These are phyloP conservation scores for Marasmius oreades DNA, from an alignment of 1,284 basidiomycete genomes.

Conservation along the genomic window DNA sequence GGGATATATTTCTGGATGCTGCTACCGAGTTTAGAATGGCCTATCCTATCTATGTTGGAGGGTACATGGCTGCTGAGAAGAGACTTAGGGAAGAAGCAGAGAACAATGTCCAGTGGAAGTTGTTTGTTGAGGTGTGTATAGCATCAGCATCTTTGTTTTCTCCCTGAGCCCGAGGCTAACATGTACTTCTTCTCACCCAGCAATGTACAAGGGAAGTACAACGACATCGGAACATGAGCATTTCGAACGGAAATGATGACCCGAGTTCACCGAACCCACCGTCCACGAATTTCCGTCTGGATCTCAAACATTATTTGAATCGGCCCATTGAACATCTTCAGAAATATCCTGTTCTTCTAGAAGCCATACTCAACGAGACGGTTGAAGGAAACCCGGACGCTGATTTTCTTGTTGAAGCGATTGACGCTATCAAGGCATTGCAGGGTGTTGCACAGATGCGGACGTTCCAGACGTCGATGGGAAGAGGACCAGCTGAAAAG, in stretches of 20 bases:
- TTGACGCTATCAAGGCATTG: conserved; percentile 73
- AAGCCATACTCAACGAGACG: conserved; percentile 84
- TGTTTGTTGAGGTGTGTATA: conserved; percentile 33
- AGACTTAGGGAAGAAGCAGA: conserved; percentile 83
- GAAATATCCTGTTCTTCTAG: conserved; percentile 84
- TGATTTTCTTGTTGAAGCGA: conserved; percentile 75
- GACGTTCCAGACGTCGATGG: conserved; percentile 86
- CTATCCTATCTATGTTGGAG: conserved; percentile 86
- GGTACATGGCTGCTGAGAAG: conserved; percentile 84
- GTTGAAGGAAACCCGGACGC: conserved; percentile 73
- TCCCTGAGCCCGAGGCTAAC: neutral
- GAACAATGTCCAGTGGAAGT: conserved; percentile 75
- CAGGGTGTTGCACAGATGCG: conserved; percentile 75
- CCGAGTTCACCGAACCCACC: neutral
- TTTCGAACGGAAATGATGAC: neutral
- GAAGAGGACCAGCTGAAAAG: conserved; percentile 68
- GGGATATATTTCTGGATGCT: conserved; percentile 87
- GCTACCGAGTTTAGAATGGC: conserved; percentile 85
- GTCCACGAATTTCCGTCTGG: conserved; percentile 59
- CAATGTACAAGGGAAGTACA: conserved; percentile 56
- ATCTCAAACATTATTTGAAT: conserved; percentile 85
- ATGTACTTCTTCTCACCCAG: conserved; percentile 26
- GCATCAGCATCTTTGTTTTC: neutral
- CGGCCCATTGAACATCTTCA: conserved; percentile 87
- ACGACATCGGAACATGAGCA: conserved; percentile 14